phyloP scores from a whole-genome alignment of 768 basidiomycete genomes.

The Lentinula lateritia region DNA sequence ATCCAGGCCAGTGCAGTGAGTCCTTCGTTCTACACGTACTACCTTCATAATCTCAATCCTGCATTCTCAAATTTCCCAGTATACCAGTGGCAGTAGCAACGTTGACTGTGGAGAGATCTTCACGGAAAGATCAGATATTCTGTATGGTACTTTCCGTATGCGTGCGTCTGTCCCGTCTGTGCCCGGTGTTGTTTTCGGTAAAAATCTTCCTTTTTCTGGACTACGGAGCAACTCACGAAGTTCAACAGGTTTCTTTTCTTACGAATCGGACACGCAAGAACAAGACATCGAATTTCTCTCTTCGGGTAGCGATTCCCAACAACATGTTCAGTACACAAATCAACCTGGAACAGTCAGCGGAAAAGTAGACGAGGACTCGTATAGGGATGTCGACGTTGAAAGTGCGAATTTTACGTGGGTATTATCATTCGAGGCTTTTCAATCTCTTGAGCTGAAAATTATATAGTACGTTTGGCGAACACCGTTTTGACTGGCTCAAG shows the following conservation, averaged over 20 bases:
- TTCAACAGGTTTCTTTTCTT: slow-evolving; percentile 12
- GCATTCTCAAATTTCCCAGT: not conserved
- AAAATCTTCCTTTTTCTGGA: not conserved
- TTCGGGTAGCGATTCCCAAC: slow-evolving; percentile 8
- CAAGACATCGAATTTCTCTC: slow-evolving; percentile 16
- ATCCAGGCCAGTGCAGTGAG: slow-evolving; percentile 12
- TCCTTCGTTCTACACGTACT: not conserved
- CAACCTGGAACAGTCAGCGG: slow-evolving; percentile 10
- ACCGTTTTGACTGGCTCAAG: slow-evolving; percentile 13
- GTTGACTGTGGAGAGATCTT: slow-evolving; percentile 12
- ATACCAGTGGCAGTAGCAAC: not conserved
- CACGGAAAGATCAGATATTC: slow-evolving; percentile 10
- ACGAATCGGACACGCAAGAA: slow-evolving; percentile 11
- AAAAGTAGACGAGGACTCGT: slow-evolving; percentile 2
- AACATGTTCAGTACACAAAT: slow-evolving; percentile 13
- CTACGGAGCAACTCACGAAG: not conserved
- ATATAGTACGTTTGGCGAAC: slow-evolving; percentile 12
- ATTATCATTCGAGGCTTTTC: not conserved
- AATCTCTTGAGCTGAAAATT: not conserved
- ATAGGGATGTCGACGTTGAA: slow-evolving; percentile 10
- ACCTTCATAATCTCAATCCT: not conserved
- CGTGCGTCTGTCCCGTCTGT: slow-evolving; percentile 11
- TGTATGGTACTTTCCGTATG: slow-evolving; percentile 13
- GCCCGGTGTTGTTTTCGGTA: slow-evolving; percentile 13
- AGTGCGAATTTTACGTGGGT: slow-evolving; percentile 15